These are phyloP conservation scores for Colletotrichum brevisporum DNA, from an alignment of 2,329 filamentous ascomycete genomes.

Conservation along the genomic window DNA sequence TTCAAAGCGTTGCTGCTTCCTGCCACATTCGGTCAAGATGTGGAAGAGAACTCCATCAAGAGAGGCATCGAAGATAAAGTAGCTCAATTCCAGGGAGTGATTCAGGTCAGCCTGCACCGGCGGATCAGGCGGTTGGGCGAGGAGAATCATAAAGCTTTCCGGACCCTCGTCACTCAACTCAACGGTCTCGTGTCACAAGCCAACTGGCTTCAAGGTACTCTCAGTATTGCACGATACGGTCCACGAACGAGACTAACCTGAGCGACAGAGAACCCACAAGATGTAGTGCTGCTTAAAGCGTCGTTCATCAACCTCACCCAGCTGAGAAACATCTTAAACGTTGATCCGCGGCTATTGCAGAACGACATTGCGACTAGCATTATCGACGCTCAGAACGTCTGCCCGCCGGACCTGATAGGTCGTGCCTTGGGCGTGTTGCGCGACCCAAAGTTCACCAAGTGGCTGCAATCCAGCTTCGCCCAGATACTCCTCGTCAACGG, in stretches of 20 bases:
- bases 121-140: not conserved
- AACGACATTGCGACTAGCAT: constrained; percentile 8
- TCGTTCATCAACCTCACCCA: constrained; percentile 6
- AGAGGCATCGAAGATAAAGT: constrained; percentile 20
- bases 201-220: constrained; percentile 11
- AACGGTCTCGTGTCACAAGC: not conserved
- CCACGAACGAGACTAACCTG: not conserved
- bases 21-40: not conserved
- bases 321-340: not conserved
- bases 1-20: constrained; percentile 13
- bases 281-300: not conserved
- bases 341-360: not conserved
- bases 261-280: constrained; percentile 10
- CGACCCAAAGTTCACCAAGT: not conserved
- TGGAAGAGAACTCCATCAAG: constrained; percentile 21
- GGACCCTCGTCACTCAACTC: not conserved
- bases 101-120: not conserved
- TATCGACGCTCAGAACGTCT: constrained; percentile 25
- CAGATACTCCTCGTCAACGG: constrained; percentile 12
- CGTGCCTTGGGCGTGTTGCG: not conserved
- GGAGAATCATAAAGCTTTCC: constrained; percentile 8
- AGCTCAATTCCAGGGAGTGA: not conserved
- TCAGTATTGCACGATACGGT: no score
- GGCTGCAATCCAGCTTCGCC: constrained; percentile 4
- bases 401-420: not conserved